Evolutionary conservation across 2,329 filamentous ascomycete genomes (phyloP), one percentile per base, ranked within the genome.

Genomic region (Incumbomyces delicatus): DNA sequence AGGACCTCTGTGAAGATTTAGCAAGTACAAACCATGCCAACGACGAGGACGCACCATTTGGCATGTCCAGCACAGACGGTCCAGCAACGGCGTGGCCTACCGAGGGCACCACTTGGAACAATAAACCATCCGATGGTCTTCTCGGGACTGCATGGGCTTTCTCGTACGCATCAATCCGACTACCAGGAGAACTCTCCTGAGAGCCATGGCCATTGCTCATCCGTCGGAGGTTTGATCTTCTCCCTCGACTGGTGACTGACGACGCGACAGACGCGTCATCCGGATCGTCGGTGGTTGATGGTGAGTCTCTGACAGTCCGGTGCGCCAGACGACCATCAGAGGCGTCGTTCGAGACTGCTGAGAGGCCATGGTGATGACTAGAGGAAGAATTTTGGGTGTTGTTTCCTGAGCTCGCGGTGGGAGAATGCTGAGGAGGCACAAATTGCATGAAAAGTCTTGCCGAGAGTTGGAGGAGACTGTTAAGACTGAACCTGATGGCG

Each of bases 1-100:
- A 96, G 66, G 48, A 96, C 82, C 74, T 98, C 92, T 95, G 65
- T 31, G 48, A 41, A 18, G 37, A 13, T 44, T 61, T 63, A 61
- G 22, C 22, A 27, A 27, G 58, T 47, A 50, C n/a, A 17, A 30
- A 6, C 13, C 32, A 18, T 14, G 43, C 41, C 46, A 31, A 7
- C 40, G 39, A 17, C 10, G 13, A 40, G 20, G 11, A 52, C 61
- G 33, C 69, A 94, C 89, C 89, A 71, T 94, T 95, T 6, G 90
- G 88, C 53, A 95, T 81, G 46, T 71, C 68, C 33, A 72, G 67
- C 34, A 82, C 67, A 22, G 75, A 70, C 35, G 69, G 65, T 39
- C 63, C 66, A 54, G 68, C 69, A 46, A 69, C 65, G 32, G 62
- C 65, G 11, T 67, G 64, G 49, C 63, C 68, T 42, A 67, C 61